Evolutionary conservation across 768 basidiomycete species (phyloP), one percentile per base, ranked within the genome.

Genomic region (Hygrophorus pudorinus): DNA sequence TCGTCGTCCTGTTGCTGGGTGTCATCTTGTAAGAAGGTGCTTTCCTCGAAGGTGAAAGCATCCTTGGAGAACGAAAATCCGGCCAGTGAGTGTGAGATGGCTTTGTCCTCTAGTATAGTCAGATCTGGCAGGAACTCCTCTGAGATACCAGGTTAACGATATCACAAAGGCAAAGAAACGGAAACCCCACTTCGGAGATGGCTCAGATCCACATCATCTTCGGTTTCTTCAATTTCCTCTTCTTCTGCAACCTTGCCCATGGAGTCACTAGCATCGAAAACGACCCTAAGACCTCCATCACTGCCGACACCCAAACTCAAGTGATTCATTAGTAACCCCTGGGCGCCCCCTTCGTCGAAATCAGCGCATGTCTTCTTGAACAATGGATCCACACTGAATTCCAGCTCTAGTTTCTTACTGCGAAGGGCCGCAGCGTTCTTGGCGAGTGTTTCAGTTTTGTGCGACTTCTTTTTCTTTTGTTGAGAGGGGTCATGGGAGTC

Each of bases 281-380:
- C 87, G 41, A 99, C 85, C 47, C 91, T 72, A 59, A 97, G 71
- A 32, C 78, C 79, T 3, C 86, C 85, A 47, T 93, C 89, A 13
- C 73, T 75, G 2, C 85, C 86, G 1, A 82, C 68, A 14, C 84
- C 85, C 43, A 89, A 55, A 41, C 76, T 74, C 33, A 99, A 71
- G 57, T 99, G 96, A 57, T 99, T 98, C 93, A 98, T 94, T 27
- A 99, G 66, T 38, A 99, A 65, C 9, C 96, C 96, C 48, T 88
- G 82, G 0, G 96, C 96, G 38, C 96, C 94, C 33, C 93, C 96
- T 61, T 99, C 96, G 59, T 99, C 96, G 56, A 99, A 98, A 58
- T 99, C 96, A 17, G 89, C 94, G 55, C 84, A 89, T 2, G 96
- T 98, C 71, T 99, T 99, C 66, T 78, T 86, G 68, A 99, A 99